A percentile compares a stretch with the other conserved stretches of the same genome.
phyloP scores from a whole-genome alignment of 1,284 basidiomycete species.

The Thecaphora thlaspeos region DNA sequence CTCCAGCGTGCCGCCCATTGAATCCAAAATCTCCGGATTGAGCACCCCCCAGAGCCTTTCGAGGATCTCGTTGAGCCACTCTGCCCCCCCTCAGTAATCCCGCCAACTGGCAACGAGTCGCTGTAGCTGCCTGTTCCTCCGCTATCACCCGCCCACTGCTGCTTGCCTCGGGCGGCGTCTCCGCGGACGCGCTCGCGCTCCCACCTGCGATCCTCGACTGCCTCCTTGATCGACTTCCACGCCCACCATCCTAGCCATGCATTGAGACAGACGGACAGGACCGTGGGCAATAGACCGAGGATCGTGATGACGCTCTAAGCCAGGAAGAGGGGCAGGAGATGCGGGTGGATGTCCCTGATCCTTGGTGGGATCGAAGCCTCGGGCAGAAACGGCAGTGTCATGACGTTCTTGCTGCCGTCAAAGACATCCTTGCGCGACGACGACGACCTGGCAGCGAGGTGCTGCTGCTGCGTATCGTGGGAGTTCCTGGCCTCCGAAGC shows the following conservation, averaged over 20 bases:
- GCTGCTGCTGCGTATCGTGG: too few species aligned
- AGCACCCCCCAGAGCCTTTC: conserved; percentile 33
- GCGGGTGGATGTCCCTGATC: conserved; percentile 7
- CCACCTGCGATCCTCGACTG: conserved; percentile 30
- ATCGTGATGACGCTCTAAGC: conserved; percentile 17
- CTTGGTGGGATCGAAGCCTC: conserved; percentile 12
- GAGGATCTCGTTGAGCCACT: conserved; percentile 41
- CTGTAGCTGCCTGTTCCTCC: not conserved
- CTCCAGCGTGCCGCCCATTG: conserved; percentile 35
- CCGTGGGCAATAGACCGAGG: conserved; percentile 5
- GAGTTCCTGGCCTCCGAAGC: conserved; percentile 10
- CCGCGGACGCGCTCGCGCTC: conserved; percentile 21
- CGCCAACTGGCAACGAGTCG: not conserved
- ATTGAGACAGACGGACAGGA: conserved; percentile 18
- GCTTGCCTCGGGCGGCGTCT: not conserved
- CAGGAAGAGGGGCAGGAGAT: conserved; percentile 16
- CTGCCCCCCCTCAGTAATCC: conserved; percentile 30
- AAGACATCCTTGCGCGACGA: not conserved
- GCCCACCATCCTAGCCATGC: conserved; percentile 38
- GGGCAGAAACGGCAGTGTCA: conserved; percentile 24
- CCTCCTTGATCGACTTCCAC: conserved; percentile 7
- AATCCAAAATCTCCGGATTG: conserved; percentile 30
- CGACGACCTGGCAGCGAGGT: too few species aligned
- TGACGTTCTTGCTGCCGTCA: conserved; percentile 8
- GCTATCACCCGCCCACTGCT: not conserved